phyloP scores from a whole-genome alignment of 768 basidiomycete genomes.

The Trametes sanguinea region DNA sequence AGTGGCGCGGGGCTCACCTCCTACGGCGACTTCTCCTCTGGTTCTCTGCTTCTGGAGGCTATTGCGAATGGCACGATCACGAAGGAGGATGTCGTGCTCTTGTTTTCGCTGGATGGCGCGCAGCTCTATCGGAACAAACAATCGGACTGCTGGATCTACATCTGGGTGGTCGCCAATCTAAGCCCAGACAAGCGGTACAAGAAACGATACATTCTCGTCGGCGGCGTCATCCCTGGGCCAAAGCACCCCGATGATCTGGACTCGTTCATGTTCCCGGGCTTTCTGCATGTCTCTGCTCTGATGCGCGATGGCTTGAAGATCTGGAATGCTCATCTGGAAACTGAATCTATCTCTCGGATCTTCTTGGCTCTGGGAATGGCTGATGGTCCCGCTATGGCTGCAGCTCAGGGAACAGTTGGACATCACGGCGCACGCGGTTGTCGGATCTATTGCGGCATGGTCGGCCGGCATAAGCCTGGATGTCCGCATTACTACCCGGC shows the following conservation, averaged over 20 bases:
- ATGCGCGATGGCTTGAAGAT: constrained; percentile 30
- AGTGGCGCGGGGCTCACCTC: not conserved
- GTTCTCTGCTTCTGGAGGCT: constrained; percentile 28
- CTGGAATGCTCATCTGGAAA: constrained; percentile 29
- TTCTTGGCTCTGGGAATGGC: constrained; percentile 2
- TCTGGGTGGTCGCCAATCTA: constrained; percentile 32
- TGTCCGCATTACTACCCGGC: constrained; percentile 42
- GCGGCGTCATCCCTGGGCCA: constrained; percentile 34
- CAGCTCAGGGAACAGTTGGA: constrained; percentile 37
- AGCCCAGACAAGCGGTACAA: constrained; percentile 33
- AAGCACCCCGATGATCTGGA: constrained; percentile 36
- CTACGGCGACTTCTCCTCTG: not conserved
- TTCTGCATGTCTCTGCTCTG: constrained; percentile 33
- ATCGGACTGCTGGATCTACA: constrained; percentile 37
- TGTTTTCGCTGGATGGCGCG: constrained; percentile 30
- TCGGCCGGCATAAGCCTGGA: constrained; percentile 35
- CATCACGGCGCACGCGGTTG: constrained; percentile 42
- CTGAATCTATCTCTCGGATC: not conserved
- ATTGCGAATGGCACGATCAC: constrained; percentile 30
- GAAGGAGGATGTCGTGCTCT: constrained; percentile 29
- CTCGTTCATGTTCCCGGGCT: constrained; percentile 35
- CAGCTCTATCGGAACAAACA: constrained; percentile 35
- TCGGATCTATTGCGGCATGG: constrained; percentile 33
- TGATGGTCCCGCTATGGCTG: constrained; percentile 16
- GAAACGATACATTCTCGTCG: constrained; percentile 30